phyloP scores from a whole-genome alignment of 768 basidiomycete genomes.

The Terana coerulea region DNA sequence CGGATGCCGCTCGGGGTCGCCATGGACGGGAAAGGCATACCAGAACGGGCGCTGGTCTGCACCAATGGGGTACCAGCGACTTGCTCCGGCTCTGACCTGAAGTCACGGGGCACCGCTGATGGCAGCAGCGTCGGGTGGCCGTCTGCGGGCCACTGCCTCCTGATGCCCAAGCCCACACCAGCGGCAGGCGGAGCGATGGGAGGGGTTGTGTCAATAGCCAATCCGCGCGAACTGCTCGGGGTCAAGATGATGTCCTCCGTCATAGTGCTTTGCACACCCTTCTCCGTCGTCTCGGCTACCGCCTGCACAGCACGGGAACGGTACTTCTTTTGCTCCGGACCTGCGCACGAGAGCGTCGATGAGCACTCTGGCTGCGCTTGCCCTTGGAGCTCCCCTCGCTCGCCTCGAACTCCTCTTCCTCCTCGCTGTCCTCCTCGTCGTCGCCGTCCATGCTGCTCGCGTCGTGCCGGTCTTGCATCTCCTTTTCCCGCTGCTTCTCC shows the following conservation, averaged over 20 bases:
- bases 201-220: conserved; percentile 12
- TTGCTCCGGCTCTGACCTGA: conserved; percentile 21
- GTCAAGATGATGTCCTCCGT: conserved; percentile 4
- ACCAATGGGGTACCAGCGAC: conserved; percentile 20
- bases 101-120: conserved; percentile 20
- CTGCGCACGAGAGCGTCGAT: conserved; percentile 25
- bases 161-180: conserved; percentile 9
- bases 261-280: conserved; percentile 55
- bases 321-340: conserved; percentile 50
- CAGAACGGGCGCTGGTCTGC: conserved; percentile 11
- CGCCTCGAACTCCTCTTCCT: conserved; percentile 23
- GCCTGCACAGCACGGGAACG: conserved; percentile 73
- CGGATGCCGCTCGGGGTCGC: conserved; percentile 27
- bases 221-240: conserved; percentile 15
- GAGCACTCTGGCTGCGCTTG: conserved; percentile 13
- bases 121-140: conserved; percentile 16
- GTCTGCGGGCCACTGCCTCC: conserved; percentile 10
- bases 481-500: conserved; percentile 34
- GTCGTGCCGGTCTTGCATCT: conserved; percentile 56
- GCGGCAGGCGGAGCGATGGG: neutral
- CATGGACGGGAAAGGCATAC: conserved; percentile 24
- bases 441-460: conserved; percentile 79
- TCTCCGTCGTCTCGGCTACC: conserved; percentile 46
- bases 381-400: conserved; percentile 17
- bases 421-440: conserved; percentile 71